Evolutionary conservation across 139 green algal genomes (phyloP), one percentile per base, ranked within the genome.

Genomic region (Chlorella sp.): DNA sequence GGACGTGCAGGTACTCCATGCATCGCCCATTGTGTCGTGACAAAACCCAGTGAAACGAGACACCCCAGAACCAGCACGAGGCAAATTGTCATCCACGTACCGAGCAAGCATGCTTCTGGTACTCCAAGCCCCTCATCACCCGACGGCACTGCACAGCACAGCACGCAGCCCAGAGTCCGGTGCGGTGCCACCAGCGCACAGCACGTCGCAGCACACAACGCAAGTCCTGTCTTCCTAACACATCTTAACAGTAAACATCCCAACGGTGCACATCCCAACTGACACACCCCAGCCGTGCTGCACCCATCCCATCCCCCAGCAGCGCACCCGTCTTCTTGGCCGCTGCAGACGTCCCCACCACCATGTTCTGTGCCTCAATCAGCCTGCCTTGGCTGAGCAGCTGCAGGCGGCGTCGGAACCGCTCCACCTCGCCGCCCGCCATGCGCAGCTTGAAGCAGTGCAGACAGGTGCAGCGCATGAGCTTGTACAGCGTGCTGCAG

Each of bases 361-460:
- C 53, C 60, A 93, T 11, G 24, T 30, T 71, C 79, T 88, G 79
- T 0, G 93, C 95, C n/a, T 94, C 92, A 14, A 93, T 90, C 60
- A 97, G 88, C n/a, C 90, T 69, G 0, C 95, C 95, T 81, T 90
- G 42, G n/a, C 78, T 66, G 34, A 97, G 90, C 66, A 94, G 87
- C 64, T 90, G 71, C 81, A 94, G 83, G 34, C 86, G 81, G 34
- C 68, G 77, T 18, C 90, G 30, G 71, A 92, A 93, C 57, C 81
- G 73, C 75, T 90, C 84, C 88, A 98, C 95, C 91, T 97, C 93
- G 15, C 89, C 87, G 1, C 91, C 85, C 22, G 85, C 86, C 94
- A 98, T 96, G 71, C 96, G 96, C 81, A 99, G 96, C 68, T 95
- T 92, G 94, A 96, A 96, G 95, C 98, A 99, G 96, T 98, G 88